A percentile compares a stretch with the other conserved stretches of the same genome.
These are phyloP conservation scores for Melaleuca alternifolia DNA, from an alignment of 345 rosid species.

Conservation along the genomic window DNA sequence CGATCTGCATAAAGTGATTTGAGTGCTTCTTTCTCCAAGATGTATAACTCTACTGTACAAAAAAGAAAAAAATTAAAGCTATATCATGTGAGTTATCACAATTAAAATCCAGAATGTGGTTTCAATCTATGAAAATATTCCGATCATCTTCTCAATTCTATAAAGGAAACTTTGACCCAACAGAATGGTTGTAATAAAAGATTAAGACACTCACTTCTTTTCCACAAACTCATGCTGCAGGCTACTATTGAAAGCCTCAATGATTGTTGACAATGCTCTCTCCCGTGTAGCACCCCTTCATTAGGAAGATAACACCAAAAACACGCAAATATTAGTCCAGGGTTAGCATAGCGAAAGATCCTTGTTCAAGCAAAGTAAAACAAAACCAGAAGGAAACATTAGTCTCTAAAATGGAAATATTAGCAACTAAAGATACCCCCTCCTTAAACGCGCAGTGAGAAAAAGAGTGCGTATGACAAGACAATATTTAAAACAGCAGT, in stretches of 20 bases:
- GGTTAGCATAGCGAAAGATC: not conserved
- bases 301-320: not conserved
- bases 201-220: constrained; percentile 46
- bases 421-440: not conserved
- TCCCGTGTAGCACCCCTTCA: constrained; percentile 82
- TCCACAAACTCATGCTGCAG: constrained; percentile 74
- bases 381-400: not conserved
- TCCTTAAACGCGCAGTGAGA: not conserved
- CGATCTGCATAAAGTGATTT: not conserved
- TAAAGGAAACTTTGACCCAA: not conserved
- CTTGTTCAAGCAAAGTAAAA: not conserved
- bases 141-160: not conserved
- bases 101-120: not conserved
- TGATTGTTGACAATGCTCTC: constrained; percentile 55
- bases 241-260: constrained; percentile 57
- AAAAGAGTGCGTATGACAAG: not conserved
- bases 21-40: not conserved
- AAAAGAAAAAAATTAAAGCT: not conserved
- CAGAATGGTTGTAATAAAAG: not conserved
- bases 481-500: not conserved
- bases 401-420: not conserved
- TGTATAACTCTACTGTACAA: not conserved
- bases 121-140: not conserved
- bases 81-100: not conserved
- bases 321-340: not conserved